Conservation (phyloP, 768 basidiomycete genomes). For the Podaxis sp. region DNA sequence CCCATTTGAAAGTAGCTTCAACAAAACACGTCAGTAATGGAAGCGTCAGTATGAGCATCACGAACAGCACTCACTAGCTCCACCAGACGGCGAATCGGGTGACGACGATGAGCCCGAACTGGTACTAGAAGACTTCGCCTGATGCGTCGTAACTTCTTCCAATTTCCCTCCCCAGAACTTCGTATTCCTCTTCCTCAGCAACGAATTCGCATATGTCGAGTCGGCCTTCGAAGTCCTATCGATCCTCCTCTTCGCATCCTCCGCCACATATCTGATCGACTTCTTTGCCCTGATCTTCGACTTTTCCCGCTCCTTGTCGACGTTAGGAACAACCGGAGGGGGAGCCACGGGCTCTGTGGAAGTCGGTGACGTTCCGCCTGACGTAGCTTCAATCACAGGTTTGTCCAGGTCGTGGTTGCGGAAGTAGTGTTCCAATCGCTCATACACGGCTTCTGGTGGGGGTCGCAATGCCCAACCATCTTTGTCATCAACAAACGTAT, state of each 20-base stretch:
- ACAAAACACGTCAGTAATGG: neutral
- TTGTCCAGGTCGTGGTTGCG: constrained; percentile 95
- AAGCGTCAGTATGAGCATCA: neutral
- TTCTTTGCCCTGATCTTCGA: constrained; percentile 69
- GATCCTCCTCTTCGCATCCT: constrained; percentile 78
- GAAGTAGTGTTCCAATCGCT: constrained; percentile 92
- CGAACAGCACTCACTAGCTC: constrained; percentile 57
- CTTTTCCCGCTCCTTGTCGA: constrained; percentile 31
- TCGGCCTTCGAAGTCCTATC: constrained; percentile 69
- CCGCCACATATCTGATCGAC: constrained; percentile 89
- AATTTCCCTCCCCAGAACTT: constrained; percentile 94
- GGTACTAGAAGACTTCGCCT: constrained; percentile 47
- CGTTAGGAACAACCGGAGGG: constrained; percentile 35
- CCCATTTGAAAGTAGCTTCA: constrained; percentile 94
- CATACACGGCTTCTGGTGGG: constrained; percentile 88
- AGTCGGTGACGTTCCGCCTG: constrained; percentile 79
- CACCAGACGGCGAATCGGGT: constrained; percentile 63
- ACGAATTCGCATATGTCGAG: constrained; percentile 37
- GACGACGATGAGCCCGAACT: constrained; percentile 26
- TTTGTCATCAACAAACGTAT: constrained; percentile 60
- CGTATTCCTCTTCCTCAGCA: constrained; percentile 81
- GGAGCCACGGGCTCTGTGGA: constrained; percentile 48
- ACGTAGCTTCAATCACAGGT: constrained; percentile 86
- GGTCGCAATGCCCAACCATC: constrained; percentile 89
- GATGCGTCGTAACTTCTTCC: constrained; percentile 87